A percentile compares a stretch with the other conserved stretches of the same genome.
These are phyloP conservation scores for Chalciporus sp. DNA, from an alignment of 1,284 basidiomycete genomes.

Conservation along the genomic window DNA sequence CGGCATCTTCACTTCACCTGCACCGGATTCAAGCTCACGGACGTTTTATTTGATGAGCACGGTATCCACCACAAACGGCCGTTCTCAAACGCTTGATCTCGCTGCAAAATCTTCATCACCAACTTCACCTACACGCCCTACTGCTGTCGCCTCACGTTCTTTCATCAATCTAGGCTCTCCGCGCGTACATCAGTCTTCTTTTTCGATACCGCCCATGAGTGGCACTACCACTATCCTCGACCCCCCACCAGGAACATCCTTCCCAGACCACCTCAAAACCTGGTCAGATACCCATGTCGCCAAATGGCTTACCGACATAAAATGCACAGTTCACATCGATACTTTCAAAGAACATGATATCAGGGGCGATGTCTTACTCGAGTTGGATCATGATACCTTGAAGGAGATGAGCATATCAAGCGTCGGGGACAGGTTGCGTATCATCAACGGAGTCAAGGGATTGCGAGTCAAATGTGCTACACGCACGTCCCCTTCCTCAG, in stretches of 20 bases:
- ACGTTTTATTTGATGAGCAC: conserved; percentile 40
- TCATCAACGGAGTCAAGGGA: conserved; percentile 80
- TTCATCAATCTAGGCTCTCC: conserved; percentile 38
- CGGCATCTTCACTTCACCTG: too few species aligned
- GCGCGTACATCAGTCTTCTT: conserved; percentile 42
- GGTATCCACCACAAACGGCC: conserved; percentile 39
- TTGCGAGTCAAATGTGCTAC: conserved; percentile 62
- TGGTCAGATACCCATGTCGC: conserved; percentile 75
- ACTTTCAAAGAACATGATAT: conserved; percentile 87
- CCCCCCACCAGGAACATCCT: conserved; percentile 57
- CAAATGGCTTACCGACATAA: conserved; percentile 72
- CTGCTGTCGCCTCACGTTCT: conserved; percentile 37
- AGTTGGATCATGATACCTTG: conserved; percentile 82
- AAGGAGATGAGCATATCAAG: conserved; percentile 88
- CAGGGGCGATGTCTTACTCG: conserved; percentile 84
- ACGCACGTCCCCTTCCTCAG: conserved; percentile 21
- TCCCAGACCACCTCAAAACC: conserved; percentile 61
- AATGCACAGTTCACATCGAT: conserved; percentile 68
- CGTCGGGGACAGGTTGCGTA: conserved; percentile 88
- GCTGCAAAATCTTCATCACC: conserved; percentile 52
- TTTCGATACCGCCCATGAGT: conserved; percentile 45
- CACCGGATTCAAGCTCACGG: too few species aligned
- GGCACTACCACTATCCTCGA: conserved; percentile 46
- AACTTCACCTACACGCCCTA: conserved; percentile 42
- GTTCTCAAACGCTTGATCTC: conserved; percentile 39